phyloP scores from a whole-genome alignment of 1,284 basidiomycete genomes.

The Trichosporon faecale region DNA sequence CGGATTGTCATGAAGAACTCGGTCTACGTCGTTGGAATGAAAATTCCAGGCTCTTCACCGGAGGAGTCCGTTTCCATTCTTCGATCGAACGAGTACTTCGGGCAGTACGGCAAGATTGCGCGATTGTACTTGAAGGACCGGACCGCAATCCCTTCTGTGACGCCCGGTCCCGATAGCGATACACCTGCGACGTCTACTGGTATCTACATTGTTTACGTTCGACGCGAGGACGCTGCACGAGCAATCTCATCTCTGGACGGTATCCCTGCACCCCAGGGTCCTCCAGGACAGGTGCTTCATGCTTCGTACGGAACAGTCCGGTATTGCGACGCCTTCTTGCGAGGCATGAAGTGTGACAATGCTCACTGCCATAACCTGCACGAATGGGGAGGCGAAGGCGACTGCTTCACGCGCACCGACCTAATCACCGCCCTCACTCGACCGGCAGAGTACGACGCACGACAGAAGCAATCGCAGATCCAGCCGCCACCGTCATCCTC shows the following conservation, averaged over 20 bases:
- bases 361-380: slow-evolving; percentile 85
- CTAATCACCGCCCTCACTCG: slow-evolving; percentile 67
- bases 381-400: slow-evolving; percentile 97
- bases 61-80: slow-evolving; percentile 96
- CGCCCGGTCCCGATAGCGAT: slow-evolving; percentile 51
- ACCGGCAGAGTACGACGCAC: slow-evolving; percentile 48
- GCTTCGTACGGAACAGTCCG: slow-evolving; percentile 96
- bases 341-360: slow-evolving; percentile 72
- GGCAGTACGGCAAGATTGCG: slow-evolving; percentile 96
- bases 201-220: slow-evolving; percentile 93
- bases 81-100: slow-evolving; percentile 95
- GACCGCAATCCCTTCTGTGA: slow-evolving; percentile 57
- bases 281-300: slow-evolving; percentile 71
- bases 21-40: slow-evolving; percentile 91
- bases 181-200: slow-evolving; percentile 62
- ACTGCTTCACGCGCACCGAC: slow-evolving; percentile 92
- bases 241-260: slow-evolving; percentile 93
- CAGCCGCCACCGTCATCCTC: slow-evolving; percentile 32
- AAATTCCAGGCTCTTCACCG: slow-evolving; percentile 67
- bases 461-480: slow-evolving; percentile 42
- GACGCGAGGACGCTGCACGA: slow-evolving; percentile 90
- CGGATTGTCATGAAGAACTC: slow-evolving; percentile 95
- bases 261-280: slow-evolving; percentile 72
- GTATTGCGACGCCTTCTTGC: slow-evolving; percentile 95
- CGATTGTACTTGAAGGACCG: slow-evolving; percentile 94